phyloP scores from a whole-genome alignment of 306 rosid species.

The Dalbergia oliveri region DNA sequence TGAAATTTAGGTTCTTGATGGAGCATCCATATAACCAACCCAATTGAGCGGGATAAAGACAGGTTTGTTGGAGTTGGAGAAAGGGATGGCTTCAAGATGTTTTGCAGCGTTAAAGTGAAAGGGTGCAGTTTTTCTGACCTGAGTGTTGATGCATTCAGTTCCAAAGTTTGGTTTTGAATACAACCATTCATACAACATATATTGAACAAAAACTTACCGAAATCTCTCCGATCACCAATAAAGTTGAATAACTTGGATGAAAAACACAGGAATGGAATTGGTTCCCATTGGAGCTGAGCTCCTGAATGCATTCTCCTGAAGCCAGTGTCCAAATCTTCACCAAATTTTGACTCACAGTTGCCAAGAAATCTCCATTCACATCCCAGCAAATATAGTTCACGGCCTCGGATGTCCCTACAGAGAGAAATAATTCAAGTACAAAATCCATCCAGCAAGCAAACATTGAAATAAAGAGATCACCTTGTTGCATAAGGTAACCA shows the following conservation, averaged over 20 bases:
- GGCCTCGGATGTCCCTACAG: conserved; percentile 60
- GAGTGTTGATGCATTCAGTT: neutral
- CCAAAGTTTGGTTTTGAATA: neutral
- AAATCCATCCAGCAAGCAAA: conserved; percentile 21
- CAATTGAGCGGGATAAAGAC: neutral
- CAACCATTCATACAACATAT: conserved; percentile 6
- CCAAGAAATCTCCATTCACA: conserved; percentile 53
- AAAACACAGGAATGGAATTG: conserved; percentile 61
- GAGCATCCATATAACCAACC: neutral
- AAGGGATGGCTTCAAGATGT: conserved; percentile 6
- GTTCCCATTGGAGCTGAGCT: conserved; percentile 49
- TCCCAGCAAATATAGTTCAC: conserved; percentile 65
- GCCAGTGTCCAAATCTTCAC: conserved; percentile 60
- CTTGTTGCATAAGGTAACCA: conserved; percentile 18
- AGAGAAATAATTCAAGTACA: conserved; percentile 28
- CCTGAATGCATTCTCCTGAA: conserved; percentile 62
- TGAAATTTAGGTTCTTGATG: neutral
- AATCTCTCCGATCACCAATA: conserved; percentile 58
- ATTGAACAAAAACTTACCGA: conserved; percentile 50
- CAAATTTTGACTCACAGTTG: conserved; percentile 59
- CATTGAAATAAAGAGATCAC: neutral
- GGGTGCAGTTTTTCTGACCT: neutral
- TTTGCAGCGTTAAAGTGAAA: neutral
- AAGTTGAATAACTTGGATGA: conserved; percentile 63
- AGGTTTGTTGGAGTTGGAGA: neutral